Evolutionary conservation across 345 rosid species (phyloP), one percentile per base, ranked within the genome.

Genomic region (Lumnitzera racemosa): DNA sequence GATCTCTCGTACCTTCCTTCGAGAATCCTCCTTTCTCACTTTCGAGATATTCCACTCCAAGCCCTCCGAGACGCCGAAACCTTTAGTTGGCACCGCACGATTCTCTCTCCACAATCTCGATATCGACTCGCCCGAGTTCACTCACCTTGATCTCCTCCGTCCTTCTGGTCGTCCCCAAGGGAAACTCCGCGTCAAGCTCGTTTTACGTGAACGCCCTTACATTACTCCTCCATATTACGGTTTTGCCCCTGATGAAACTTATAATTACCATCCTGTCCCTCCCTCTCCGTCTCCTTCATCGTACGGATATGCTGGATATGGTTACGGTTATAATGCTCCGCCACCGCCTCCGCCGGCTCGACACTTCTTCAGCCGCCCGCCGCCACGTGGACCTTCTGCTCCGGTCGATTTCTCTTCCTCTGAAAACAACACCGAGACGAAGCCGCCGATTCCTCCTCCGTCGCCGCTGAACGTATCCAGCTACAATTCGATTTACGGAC

Each of bases 101-200:
- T 49, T 80, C 49, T 56, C 72, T 17, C 71, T 80, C 51, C 29
- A 50, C 17, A 65, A 71, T 3, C 63, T 82, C 17, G 70, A 70
- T 9, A 71, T 74, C 0, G 41, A 23, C 27, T 49, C 65, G 17
- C 60, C 60, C 24, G 51, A 27, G 17, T 68, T 74, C 29, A 58
- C 67, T 58, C 80, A 78, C 24, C 70, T 70, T 27, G 62, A 73
- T 50, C 71, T 80, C 23, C 57, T 12, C 58, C 83, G 83, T 2
- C 83, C 89, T 0, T 83, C 85, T 12, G 89, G 89, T 24, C 83
- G 89, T 2, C 82, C 85, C 51, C 88, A 83, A 58, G 89, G 83
- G 7, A 80, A 80, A 80, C 71, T 78, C 63, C 67, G 76, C 11
- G 13, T 83, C 59, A 83, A 78, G 71, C 55, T 80, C 13, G 78